Evolutionary conservation across 208 protist species (phyloP).

Genomic region (Tetramitus jugosus): DNA sequence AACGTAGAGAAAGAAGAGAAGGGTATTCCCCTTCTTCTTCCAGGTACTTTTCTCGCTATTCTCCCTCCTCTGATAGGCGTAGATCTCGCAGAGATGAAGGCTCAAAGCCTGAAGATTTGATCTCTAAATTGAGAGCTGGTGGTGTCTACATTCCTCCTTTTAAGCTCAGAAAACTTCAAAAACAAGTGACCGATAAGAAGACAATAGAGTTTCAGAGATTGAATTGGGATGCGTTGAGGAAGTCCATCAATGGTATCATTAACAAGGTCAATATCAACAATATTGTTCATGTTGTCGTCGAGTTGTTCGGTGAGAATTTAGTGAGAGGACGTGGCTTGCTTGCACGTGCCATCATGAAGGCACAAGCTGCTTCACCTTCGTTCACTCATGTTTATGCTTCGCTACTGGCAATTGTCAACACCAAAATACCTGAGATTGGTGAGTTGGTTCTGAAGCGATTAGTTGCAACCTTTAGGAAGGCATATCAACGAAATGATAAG

Average conservation of each 20-base stretch:
- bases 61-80: no score
- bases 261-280: slow-evolving; percentile 92
- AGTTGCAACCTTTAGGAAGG: slow-evolving; percentile 68
- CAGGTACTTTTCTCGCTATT: no score
- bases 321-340: slow-evolving; percentile 91
- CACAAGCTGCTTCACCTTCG: slow-evolving; percentile 79
- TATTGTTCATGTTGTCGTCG: slow-evolving; percentile 74
- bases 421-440: slow-evolving; percentile 89
- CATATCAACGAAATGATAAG: slow-evolving; percentile 79
- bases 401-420: slow-evolving; percentile 89
- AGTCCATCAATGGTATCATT: slow-evolving; percentile 90
- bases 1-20: no score
- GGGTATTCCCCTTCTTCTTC: no score
- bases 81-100: no score
- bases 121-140: not conserved
- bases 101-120: no score
- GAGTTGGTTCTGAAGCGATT: slow-evolving; percentile 82
- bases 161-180: slow-evolving; percentile 17
- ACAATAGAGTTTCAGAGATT: slow-evolving; percentile 61
- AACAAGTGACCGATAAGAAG: slow-evolving; percentile 11
- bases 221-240: slow-evolving; percentile 91
- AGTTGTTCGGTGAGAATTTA: slow-evolving; percentile 95
- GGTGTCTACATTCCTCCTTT: slow-evolving; percentile 26
- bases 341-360: slow-evolving; percentile 76
- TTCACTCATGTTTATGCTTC: slow-evolving; percentile 91